These are phyloP conservation scores for Aotearoamyces nothofagi DNA, from an alignment of 2,329 filamentous ascomycete genomes.

Conservation along the genomic window DNA sequence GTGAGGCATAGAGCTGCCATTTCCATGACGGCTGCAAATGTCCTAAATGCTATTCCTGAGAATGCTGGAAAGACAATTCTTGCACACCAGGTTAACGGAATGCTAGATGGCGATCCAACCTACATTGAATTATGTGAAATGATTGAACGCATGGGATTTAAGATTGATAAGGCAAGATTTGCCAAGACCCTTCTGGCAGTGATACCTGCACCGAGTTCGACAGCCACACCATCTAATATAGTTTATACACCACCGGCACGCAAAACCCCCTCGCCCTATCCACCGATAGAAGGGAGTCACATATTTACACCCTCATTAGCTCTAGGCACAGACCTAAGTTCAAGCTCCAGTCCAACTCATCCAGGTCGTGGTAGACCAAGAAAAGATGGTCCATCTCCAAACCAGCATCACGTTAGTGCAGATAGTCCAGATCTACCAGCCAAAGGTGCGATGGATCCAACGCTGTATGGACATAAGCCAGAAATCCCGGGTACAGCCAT, in stretches of 20 bases:
- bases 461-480: no score
- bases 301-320: no score
- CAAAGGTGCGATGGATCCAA: no score
- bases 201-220: not conserved
- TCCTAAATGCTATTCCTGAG: constrained; percentile 3
- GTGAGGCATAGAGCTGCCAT: constrained; percentile 1
- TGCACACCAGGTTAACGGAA: constrained; percentile 2
- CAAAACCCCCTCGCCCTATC: no score
- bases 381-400: not conserved
- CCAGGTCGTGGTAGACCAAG: not conserved
- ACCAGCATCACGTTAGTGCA: not conserved
- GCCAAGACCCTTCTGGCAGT: constrained; percentile 3
- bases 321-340: no score
- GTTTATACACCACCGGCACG: no score
- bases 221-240: no score
- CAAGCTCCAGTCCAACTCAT: no score
- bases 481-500: no score
- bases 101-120: constrained; percentile 4
- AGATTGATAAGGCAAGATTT: constrained; percentile 4
- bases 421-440: no score
- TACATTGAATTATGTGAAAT: constrained; percentile 5
- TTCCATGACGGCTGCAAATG: constrained; percentile 2
- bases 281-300: no score
- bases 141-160: constrained; percentile 5
- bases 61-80: constrained; percentile 4